Evolutionary conservation across 257 asterid species (phyloP).

Genomic region (Leonotis leonurus): DNA sequence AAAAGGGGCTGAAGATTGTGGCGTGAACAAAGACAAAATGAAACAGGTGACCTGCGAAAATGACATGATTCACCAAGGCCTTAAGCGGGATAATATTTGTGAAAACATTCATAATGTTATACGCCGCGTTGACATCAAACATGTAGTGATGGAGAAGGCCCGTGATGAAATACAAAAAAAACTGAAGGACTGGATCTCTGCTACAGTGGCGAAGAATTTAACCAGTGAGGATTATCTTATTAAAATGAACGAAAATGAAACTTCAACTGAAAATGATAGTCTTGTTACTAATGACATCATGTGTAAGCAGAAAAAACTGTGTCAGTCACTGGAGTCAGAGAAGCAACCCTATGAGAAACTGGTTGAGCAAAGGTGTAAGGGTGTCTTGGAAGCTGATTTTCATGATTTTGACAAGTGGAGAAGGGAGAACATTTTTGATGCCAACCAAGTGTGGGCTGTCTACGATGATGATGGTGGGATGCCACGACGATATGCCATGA

Average conservation of each 20-base stretch:
- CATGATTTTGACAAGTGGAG: conserved; percentile 48
- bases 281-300: conserved; percentile 1
- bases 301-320: conserved; percentile 9
- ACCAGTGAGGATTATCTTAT: conserved; percentile 17
- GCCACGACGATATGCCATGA: conserved; percentile 65
- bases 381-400: conserved; percentile 52
- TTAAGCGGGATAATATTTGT: conserved; percentile 11
- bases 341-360: conserved; percentile 8
- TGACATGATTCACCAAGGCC: conserved; percentile 13
- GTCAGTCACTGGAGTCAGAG: conserved; percentile 22
- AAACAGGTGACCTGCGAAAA: conserved; percentile 24
- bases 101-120: conserved; percentile 18
- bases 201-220: conserved; percentile 14
- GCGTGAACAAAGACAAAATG: conserved; percentile 21
- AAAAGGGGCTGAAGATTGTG: conserved; percentile 36
- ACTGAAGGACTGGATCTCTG: conserved; percentile 23
- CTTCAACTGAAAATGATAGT: conserved; percentile 2
- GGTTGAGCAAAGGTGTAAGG: conserved; percentile 22
- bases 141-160: conserved; percentile 52
- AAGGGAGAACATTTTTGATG: conserved; percentile 36
- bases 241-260: conserved; percentile 18
- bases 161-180: conserved; percentile 36
- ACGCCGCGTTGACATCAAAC: conserved; percentile 23
- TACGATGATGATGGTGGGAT: conserved; percentile 68
- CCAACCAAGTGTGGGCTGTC: conserved; percentile 67